Conservation (phyloP, 306 rosid species). For the Prunus salicina region DNA sequence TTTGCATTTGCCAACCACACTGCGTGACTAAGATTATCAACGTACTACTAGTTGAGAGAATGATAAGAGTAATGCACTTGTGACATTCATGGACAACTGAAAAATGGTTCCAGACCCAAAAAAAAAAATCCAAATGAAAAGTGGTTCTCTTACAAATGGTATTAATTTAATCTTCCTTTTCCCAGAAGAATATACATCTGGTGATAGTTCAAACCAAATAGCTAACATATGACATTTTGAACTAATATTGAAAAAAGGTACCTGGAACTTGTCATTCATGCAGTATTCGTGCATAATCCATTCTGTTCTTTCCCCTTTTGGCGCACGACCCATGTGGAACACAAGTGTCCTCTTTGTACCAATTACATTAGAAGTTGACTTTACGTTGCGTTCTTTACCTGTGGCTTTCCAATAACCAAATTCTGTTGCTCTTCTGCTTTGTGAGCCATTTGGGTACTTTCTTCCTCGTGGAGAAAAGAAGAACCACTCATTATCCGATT, state of each 20-base stretch:
- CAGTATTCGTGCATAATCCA: constrained; percentile 98
- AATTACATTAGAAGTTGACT: constrained; percentile 62
- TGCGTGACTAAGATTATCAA: not conserved
- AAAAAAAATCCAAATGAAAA: not conserved
- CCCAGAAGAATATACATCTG: not conserved
- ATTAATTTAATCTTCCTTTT: not conserved
- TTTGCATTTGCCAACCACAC: not conserved
- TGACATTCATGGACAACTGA: not conserved
- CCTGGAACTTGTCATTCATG: constrained; percentile 71
- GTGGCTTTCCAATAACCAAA: constrained; percentile 97
- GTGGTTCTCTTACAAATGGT: not conserved
- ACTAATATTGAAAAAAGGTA: constrained; percentile 19
- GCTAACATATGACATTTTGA: not conserved
- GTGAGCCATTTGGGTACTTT: constrained; percentile 92
- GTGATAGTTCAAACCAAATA: not conserved
- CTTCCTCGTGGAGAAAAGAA: constrained; percentile 94
- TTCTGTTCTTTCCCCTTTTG: constrained; percentile 91
- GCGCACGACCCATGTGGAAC: constrained; percentile 92
- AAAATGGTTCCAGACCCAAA: not conserved
- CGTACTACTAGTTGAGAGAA: not conserved
- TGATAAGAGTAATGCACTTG: not conserved
- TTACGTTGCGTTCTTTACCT: constrained; percentile 82
- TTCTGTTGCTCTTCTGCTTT: constrained; percentile 87
- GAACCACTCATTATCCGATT: constrained; percentile 86
- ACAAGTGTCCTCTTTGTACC: constrained; percentile 93